phyloP scores from a whole-genome alignment of 2,329 filamentous ascomycete genomes.

The Colletotrichum caudatum region DNA sequence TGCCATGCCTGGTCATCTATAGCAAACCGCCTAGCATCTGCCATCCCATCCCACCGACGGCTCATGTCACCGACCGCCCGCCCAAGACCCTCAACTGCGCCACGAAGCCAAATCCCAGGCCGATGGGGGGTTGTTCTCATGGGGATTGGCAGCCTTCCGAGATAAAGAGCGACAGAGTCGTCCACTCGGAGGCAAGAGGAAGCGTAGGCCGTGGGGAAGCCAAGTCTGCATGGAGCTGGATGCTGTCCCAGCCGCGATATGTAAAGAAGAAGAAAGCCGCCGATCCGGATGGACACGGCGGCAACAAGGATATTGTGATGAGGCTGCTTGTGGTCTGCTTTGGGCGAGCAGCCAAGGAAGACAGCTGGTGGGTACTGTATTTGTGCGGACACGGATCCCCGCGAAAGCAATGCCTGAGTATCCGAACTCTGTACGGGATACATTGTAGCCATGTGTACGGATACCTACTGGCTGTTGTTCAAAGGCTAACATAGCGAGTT shows the following conservation, averaged over 20 bases:
- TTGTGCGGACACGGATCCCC: neutral
- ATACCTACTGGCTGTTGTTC: neutral
- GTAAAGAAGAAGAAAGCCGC: slow-evolving; percentile 28
- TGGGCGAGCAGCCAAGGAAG: neutral
- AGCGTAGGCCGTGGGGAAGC: slow-evolving; percentile 20
- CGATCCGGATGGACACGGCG: slow-evolving; percentile 1
- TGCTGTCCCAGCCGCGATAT: slow-evolving; percentile 1
- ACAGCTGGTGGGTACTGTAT: neutral
- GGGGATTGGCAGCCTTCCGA: slow-evolving; percentile 26
- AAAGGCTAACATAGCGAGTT: neutral
- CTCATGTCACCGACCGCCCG: neutral
- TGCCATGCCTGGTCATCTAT: slow-evolving; percentile 23
- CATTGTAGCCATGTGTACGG: too few species aligned
- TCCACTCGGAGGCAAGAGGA: slow-evolving; percentile 13
- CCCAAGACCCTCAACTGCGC: slow-evolving; percentile 20
- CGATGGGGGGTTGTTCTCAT: slow-evolving; percentile 11
- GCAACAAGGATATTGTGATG: slow-evolving; percentile 20
- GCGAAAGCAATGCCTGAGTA: neutral
- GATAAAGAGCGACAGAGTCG: slow-evolving; percentile 23
- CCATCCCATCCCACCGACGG: neutral
- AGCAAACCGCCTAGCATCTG: slow-evolving; percentile 5
- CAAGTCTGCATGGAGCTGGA: slow-evolving; percentile 23
- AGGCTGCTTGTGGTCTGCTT: neutral
- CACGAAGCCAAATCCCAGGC: slow-evolving; percentile 5
- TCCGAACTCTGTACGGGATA: neutral